Percentiles rank a stretch among this genome's conserved stretches.
These are phyloP conservation scores for Exobasidium rhododendri DNA, from an alignment of 1,284 basidiomycete species.

Conservation along the genomic window DNA sequence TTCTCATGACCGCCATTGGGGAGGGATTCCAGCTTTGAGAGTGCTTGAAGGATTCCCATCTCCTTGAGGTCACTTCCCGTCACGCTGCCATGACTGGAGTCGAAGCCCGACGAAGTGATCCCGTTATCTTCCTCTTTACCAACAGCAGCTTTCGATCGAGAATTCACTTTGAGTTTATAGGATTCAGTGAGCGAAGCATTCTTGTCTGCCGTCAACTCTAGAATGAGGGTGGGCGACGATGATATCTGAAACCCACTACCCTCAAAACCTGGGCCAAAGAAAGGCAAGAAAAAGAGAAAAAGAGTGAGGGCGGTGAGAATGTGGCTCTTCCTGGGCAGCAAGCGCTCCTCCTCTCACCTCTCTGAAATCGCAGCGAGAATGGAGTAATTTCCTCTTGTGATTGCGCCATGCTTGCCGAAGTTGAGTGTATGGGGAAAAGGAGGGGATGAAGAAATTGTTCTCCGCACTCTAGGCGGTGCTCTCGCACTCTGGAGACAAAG, in stretches of 20 bases:
- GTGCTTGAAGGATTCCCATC: not conserved
- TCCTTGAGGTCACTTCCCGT: not conserved
- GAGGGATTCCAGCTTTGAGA: not conserved
- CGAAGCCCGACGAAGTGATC: not conserved
- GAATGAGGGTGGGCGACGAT: not conserved
- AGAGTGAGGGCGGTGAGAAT: no score
- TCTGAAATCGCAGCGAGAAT: not conserved
- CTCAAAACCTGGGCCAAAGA: not conserved
- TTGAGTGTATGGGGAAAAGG: not conserved
- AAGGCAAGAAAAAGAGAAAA: not conserved
- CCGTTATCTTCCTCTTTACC: not conserved
- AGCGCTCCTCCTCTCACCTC: no score
- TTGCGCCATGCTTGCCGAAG: not conserved
- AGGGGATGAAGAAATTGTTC: not conserved
- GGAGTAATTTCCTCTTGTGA: not conserved
- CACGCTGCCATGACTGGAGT: not conserved
- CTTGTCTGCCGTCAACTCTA: not conserved
- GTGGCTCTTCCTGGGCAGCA: no score
- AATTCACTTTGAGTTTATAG: not conserved
- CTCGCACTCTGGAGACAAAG: no score
- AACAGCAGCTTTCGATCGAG: not conserved
- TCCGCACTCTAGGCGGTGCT: no score
- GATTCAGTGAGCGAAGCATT: not conserved
- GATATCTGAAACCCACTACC: not conserved
- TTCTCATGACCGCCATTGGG: constrained; percentile 5